A percentile compares a stretch with the other conserved stretches of the same genome.
These are phyloP conservation scores for Flaveria floridana DNA, from an alignment of 140 eudicot species.

Conservation along the genomic window DNA sequence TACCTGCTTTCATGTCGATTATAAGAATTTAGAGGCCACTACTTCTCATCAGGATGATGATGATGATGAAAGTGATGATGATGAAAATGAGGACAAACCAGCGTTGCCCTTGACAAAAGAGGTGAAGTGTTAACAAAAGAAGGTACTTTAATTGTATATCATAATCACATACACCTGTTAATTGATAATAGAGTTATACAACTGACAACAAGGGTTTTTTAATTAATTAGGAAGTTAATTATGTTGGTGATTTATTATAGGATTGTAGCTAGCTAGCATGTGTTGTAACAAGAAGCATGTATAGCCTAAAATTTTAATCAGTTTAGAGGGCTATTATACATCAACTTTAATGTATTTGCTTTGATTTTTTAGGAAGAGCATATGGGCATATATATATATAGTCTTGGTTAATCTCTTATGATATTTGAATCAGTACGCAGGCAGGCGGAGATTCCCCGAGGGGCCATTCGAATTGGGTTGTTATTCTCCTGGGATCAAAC, in stretches of 20 bases:
- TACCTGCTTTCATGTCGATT: neutral
- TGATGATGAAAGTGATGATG: too few species aligned
- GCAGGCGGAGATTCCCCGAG: neutral
- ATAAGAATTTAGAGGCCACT: neutral
- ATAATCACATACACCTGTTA: neutral
- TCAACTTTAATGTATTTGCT: too few species aligned
- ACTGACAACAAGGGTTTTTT: neutral
- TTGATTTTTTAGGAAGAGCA: too few species aligned
- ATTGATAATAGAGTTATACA: neutral
- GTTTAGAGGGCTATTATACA: too few species aligned
- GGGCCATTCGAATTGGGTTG: neutral
- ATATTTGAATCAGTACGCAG: neutral
- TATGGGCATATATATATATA: too few species aligned
- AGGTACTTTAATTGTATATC: neutral
- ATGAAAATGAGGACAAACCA: too few species aligned
- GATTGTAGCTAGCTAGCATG: neutral
- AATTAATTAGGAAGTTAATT: too few species aligned
- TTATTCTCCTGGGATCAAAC: neutral
- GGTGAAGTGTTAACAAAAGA: neutral
- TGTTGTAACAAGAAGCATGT: too few species aligned
- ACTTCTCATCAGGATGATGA: neutral
- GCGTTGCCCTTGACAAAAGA: too few species aligned
- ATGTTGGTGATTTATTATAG: neutral
- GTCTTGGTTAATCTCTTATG: too few species aligned
- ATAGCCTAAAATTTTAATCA: too few species aligned